phyloP scores from a whole-genome alignment of 1,284 basidiomycete species.

The Tilletia indica region DNA sequence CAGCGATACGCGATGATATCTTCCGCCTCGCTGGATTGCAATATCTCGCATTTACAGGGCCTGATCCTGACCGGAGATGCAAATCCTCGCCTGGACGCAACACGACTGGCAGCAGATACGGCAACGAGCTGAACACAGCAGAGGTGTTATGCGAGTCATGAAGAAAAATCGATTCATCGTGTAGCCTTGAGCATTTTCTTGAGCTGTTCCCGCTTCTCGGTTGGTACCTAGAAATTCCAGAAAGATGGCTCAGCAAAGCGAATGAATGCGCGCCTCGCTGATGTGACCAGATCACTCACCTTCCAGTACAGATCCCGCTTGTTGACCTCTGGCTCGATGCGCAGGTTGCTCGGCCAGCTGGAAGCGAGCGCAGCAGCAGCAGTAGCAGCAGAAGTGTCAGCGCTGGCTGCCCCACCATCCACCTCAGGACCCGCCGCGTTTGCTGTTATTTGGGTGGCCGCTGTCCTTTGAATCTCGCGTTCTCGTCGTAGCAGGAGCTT shows the following conservation, averaged over 20 bases:
- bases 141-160: too few species aligned
- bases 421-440: not conserved
- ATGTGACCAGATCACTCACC: conserved; percentile 23
- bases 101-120: too few species aligned
- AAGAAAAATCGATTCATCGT: too few species aligned
- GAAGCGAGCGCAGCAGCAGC: not conserved
- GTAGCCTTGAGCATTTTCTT: conserved; percentile 6
- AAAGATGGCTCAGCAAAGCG: not conserved
- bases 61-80: too few species aligned
- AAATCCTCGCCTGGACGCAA: too few species aligned
- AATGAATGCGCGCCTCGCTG: not conserved
- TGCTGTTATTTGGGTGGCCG: too few species aligned
- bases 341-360: conserved; percentile 31
- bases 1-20: too few species aligned
- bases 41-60: too few species aligned
- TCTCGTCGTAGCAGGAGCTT: conserved; percentile 18
- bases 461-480: not conserved
- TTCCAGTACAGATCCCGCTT: conserved; percentile 41
- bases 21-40: too few species aligned
- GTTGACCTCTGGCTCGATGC: conserved; percentile 31
- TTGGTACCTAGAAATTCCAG: not conserved
- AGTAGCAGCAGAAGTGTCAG: not conserved
- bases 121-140: too few species aligned
- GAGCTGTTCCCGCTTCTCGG: conserved; percentile 8
- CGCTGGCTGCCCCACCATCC: not conserved